Base-by-base conservation (phyloP, 805 yeast genomes). In the Wickerhamomyces silvicola region DNA sequence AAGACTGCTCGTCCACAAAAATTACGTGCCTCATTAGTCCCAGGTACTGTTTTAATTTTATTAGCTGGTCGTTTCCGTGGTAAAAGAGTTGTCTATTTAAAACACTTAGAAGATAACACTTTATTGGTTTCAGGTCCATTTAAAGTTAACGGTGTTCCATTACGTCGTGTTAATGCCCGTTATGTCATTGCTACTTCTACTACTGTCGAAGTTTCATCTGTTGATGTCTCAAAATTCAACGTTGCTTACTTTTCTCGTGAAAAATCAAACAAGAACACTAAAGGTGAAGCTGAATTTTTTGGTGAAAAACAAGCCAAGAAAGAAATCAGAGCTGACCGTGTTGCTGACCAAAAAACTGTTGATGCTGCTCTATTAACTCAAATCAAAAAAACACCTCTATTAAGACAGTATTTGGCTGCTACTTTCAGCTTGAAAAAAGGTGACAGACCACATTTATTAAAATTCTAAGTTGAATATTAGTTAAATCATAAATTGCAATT, bases 51-150 rank as follows among this genome's bases (percentile, higher is more conserved):
- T 55, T 76, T 92, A 65, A 90, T 90, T 68, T 75, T 90, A 66
- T 79, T 90, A 65, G 97, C 97, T 60, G 98, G 98, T 67, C 86
- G 96, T 72, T 90, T 86, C 94, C 85, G 98, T 73, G 98, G 98
- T 68, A 92, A 90, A 86, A 88, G 98, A 75, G 98, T 92, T 59
- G 97, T 90, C 46, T 83, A 82, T 83, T 81, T 90, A 68, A 90
- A 88, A 81, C 73, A 82, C 70, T 80, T 92, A 65, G 97, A 87
- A 73, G 97, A 92, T 81, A 85, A 86, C 86, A 90, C 97, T 52
- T 75, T 90, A 60, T 83, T 90, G 64, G 95, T 90, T 49, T 73
- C 96, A 43, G 98, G 98, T 66, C 98, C 98, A 61, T 92, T 90
- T 95, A 90, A 92, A 81, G 84, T 90, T 62, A 90, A 90, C 75